A percentile compares a stretch with the other conserved stretches of the same genome.
Evolutionary conservation across 768 basidiomycete genomes (phyloP).

Genomic region (Suillus weaverae): DNA sequence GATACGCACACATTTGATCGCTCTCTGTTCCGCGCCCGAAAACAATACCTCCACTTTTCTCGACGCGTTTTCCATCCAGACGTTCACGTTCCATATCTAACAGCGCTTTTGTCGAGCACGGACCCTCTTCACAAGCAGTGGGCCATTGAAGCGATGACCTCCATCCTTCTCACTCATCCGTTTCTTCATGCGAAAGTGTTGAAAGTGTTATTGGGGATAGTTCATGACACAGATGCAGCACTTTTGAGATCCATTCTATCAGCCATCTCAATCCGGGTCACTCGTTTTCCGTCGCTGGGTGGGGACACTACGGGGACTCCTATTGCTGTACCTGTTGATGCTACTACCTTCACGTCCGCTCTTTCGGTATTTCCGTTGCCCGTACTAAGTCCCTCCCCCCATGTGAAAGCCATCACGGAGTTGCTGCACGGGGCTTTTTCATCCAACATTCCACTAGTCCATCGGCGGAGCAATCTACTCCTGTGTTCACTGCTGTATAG

Average conservation of each 20-base stretch:
- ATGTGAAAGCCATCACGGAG: neutral
- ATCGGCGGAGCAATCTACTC: slow-evolving; percentile 40
- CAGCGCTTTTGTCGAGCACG: slow-evolving; percentile 35
- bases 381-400: no score
- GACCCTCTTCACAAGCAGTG: slow-evolving; percentile 29
- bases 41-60: slow-evolving; percentile 42
- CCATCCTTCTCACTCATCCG: slow-evolving; percentile 33
- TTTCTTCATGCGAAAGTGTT: slow-evolving; percentile 38
- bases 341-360: neutral
- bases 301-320: neutral
- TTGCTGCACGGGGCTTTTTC: slow-evolving; percentile 22
- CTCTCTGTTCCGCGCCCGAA: slow-evolving; percentile 35
- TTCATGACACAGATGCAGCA: neutral
- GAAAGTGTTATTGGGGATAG: slow-evolving; percentile 21
- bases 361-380: neutral
- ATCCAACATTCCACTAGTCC: slow-evolving; percentile 22
- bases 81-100: slow-evolving; percentile 49
- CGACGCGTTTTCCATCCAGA: slow-evolving; percentile 38
- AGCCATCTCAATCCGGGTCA: slow-evolving; percentile 2
- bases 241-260: neutral
- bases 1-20: slow-evolving; percentile 11
- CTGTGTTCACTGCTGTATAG: neutral
- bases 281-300: neutral
- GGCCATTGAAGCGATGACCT: slow-evolving; percentile 36
- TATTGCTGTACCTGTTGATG: neutral